Evolutionary conservation across 352 stramenopile species (phyloP), one percentile per base, ranked within the genome.

Genomic region (Globisporangium carolinianum): DNA sequence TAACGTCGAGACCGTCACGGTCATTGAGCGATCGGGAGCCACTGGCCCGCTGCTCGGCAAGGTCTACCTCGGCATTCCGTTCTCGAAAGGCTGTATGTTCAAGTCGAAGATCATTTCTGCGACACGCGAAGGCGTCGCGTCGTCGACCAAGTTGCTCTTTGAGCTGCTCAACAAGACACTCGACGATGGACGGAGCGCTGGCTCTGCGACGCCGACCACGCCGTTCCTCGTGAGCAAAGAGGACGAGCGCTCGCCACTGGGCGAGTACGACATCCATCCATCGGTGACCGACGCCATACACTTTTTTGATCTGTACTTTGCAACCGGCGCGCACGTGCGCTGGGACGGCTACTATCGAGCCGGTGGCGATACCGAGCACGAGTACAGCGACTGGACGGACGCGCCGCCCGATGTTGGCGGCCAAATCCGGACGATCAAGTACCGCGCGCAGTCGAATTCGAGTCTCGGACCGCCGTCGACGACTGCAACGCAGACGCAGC

Each of bases 51-150:
- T 88, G 4, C 70, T 91, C 32, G 79, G 54, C 17, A 84, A 88
- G 42, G 67, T 83, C 10, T 91, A 83, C 41, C 45, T 94, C 14
- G 84, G 76, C 11, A 88, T 94, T 53, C 84, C 84, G 42, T 94
- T 94, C 57, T 92, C 84, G 6, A 94, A 91, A 51, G 84, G 84
- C 5, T 94, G 84, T 56, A 91, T 94, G 81, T 94, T 92, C 62
- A 94, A 94, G 66, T 91, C 81, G 39, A 94, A 92, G 68, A 94
- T 94, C 55, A 91, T 94, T 43, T 89, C 82, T 0, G 77, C 83
- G 12, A 94, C 82, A 41, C 66, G 72, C 11, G 80, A 88, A 49
- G 76, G 77, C 24, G 75, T 87, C 52, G 61, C 32, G 36, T 75
- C 73, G 45, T 88, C 78, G 8, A 75, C 69, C 4, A 75, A 71